Percentiles rank a stretch among this genome's conserved stretches.
Evolutionary conservation across 2,329 filamentous ascomycete genomes (phyloP).

Genomic region (Setomelanomma holmii): DNA sequence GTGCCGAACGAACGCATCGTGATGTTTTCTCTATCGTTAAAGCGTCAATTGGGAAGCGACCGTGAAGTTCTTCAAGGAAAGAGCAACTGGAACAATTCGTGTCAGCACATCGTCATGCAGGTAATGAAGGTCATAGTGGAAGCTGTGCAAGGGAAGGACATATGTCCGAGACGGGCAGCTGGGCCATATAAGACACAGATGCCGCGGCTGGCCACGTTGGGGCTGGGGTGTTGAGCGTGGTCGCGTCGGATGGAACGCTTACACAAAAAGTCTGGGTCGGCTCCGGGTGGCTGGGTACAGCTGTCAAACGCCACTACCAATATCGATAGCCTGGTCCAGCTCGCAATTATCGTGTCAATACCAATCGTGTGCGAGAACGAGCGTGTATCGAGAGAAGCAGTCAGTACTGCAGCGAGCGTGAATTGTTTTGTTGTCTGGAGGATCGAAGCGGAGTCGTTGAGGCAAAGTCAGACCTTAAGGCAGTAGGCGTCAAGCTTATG

Average conservation of each 20-base stretch:
- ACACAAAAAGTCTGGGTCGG: conserved; percentile 16
- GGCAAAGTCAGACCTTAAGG: conserved; percentile 18
- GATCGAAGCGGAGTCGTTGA: neutral
- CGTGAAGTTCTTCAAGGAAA: conserved; percentile 11
- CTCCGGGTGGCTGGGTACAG: conserved; percentile 5
- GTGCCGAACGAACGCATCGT: conserved; percentile 42
- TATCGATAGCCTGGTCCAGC: neutral
- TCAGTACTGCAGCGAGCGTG: neutral
- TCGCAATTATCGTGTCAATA: neutral
- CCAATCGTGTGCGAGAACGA: neutral
- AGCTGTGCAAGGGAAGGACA: conserved; percentile 11
- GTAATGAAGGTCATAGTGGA: conserved; percentile 4
- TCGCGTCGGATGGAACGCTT: no score
- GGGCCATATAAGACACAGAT: conserved; percentile 5
- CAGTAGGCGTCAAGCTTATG: conserved; percentile 18
- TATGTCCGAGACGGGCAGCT: conserved; percentile 12
- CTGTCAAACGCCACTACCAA: conserved; percentile 4
- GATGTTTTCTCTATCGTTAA: neutral
- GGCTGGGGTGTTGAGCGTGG: conserved; percentile 7
- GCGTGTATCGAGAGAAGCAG: neutral
- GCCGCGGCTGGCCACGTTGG: conserved; percentile 6
- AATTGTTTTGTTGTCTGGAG: neutral
- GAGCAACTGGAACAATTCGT: conserved; percentile 16
- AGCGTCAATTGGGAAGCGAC: conserved; percentile 5
- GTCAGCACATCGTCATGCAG: conserved; percentile 27